These are phyloP conservation scores for Meripilus lineatus DNA, from an alignment of 1,284 basidiomycete species.

Conservation along the genomic window DNA sequence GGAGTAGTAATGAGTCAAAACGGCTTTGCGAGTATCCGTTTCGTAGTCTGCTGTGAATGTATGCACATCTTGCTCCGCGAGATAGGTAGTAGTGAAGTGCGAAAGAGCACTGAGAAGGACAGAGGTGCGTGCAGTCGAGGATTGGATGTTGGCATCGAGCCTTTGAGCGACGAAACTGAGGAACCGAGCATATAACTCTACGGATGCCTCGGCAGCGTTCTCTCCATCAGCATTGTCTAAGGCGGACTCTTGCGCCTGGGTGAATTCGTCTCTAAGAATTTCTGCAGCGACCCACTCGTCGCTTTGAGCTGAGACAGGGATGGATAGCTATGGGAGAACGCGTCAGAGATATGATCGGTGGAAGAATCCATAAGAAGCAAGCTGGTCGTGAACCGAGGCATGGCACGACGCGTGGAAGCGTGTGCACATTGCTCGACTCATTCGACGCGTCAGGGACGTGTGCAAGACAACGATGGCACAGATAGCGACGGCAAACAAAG, in stretches of 20 bases:
- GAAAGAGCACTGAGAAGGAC: slow-evolving; percentile 72
- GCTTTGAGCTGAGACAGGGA: slow-evolving; percentile 73
- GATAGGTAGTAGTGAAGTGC: slow-evolving; percentile 76
- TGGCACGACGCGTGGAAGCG: too few relatives aligned
- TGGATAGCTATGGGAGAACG: slow-evolving; percentile 53
- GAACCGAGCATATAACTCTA: slow-evolving; percentile 80
- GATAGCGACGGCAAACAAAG: not conserved
- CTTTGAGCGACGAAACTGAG: slow-evolving; percentile 68
- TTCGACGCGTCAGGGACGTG: too few relatives aligned
- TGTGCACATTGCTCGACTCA: too few relatives aligned
- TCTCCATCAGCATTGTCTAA: slow-evolving; percentile 49
- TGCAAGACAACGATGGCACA: too few relatives aligned
- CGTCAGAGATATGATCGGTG: slow-evolving; percentile 12
- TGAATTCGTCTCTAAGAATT: slow-evolving; percentile 83
- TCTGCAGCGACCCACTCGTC: slow-evolving; percentile 89
- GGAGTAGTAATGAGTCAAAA: slow-evolving; percentile 80
- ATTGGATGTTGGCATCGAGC: slow-evolving; percentile 49
- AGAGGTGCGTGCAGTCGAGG: slow-evolving; percentile 52
- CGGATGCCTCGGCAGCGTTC: slow-evolving; percentile 54
- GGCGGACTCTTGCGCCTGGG: slow-evolving; percentile 54
- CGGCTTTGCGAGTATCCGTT: slow-evolving; percentile 67
- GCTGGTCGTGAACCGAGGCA: too few relatives aligned
- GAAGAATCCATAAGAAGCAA: too few relatives aligned
- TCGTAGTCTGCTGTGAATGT: slow-evolving; percentile 75
- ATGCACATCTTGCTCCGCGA: slow-evolving; percentile 76